Evolutionary conservation across 1,139 yeast species (phyloP).

Genomic region (Suhomyces bolitotheri): DNA sequence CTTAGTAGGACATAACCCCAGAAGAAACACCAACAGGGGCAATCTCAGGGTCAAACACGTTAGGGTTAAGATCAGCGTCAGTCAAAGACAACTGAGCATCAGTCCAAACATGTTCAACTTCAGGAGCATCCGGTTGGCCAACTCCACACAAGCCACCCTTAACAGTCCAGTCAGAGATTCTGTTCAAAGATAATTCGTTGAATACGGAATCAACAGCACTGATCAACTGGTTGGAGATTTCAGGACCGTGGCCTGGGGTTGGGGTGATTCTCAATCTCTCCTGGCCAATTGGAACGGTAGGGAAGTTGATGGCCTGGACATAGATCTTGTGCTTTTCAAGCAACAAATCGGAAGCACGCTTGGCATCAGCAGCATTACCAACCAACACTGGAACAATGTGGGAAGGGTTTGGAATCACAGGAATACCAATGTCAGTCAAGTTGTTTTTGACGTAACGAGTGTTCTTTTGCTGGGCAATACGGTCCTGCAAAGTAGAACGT

Average conservation of each 20-base stretch:
- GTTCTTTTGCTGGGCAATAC: conserved; percentile 82
- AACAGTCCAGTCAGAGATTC: conserved; percentile 74
- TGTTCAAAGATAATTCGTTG: conserved; percentile 68
- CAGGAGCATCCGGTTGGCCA: conserved; percentile 52
- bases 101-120: conserved; percentile 74
- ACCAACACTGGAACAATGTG: conserved; percentile 94
- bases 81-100: conserved; percentile 67
- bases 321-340: conserved; percentile 83
- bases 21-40: conserved; percentile 67
- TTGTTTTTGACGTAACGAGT: conserved; percentile 81
- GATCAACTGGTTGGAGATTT: conserved; percentile 72
- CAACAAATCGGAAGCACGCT: conserved; percentile 84
- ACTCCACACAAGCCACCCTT: conserved; percentile 90
- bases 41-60: conserved; percentile 61
- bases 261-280: conserved; percentile 97
- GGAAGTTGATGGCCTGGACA: conserved; percentile 97
- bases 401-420: conserved; percentile 96
- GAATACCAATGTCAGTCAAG: conserved; percentile 73
- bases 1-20: no score
- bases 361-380: conserved; percentile 93
- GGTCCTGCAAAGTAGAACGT: conserved; percentile 71
- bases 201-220: conserved; percentile 81
- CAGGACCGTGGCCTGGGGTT: conserved; percentile 90
- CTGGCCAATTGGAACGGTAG: conserved; percentile 94
- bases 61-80: conserved; percentile 62